Base-by-base conservation (phyloP, 2,329 filamentous ascomycete genomes). In the Fusarium tuaranense region DNA sequence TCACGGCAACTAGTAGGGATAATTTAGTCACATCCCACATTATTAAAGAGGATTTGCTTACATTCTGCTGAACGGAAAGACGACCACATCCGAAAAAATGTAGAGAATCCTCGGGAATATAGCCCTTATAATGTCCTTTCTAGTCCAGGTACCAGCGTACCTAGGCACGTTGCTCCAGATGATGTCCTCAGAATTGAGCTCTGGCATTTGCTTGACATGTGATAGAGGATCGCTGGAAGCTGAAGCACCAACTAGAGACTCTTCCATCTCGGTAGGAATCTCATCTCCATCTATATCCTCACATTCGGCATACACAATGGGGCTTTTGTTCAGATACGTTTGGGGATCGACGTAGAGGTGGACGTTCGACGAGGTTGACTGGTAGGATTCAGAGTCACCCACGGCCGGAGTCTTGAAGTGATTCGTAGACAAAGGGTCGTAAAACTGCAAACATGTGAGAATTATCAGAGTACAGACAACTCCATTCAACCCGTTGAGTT, bases 251-350 rank as follows among this genome's bases (percentile, higher is more conserved):
- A 12, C n/a, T 6, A 7, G 12, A 22, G 2, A 4, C 3, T 44
- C 8, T 14, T 8, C 8, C n/a, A 44, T 44, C 41, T 44, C n/a
- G 12, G 41, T 2, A 22, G 12, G 12, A 5, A 14, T 44, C 0
- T 44, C 41, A 44, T 22, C 12, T 8, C 6, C 12, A 2, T 22
- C 1, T 1, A 44, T 22, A 14, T 3, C 41, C 12, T 44, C 41
- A 4, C 2, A 44, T 1, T 44, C 41, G 7, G 41, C 41, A 44
- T 44, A 44, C 41, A 44, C 3, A 14, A 44, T 22, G 8, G n/a
- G 41, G 20, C 3, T 22, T 14, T 2, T 2, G 0, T 3, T 44
- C 6, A 0, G 2, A 6, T 2, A 44, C 0, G 41, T 44, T 2
- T 0, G 20, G 20, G 41, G 20, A 22, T 44, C 41, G 12, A 4